Percentiles rank a stretch among this genome's conserved stretches.
Evolutionary conservation across 257 asterid species (phyloP).

Genomic region (Capsicum chinense): DNA sequence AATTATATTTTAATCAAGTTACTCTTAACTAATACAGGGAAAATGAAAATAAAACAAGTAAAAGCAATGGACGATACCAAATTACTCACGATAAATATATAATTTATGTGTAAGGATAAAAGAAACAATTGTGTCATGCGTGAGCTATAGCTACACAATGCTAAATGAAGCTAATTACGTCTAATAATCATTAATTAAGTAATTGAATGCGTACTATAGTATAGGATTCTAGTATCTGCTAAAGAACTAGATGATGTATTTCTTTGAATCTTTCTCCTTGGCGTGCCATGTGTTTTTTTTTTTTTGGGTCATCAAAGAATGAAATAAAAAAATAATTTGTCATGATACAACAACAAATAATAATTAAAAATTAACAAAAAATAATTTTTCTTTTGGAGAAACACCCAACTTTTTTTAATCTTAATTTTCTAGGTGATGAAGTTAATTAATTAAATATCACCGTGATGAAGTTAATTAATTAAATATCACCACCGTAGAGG

Average conservation of each 20-base stretch:
- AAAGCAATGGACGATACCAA: background rate
- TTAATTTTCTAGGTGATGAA: background rate
- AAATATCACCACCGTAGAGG: background rate
- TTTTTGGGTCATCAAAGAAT: background rate
- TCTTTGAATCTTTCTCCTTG: slow-evolving; percentile 14
- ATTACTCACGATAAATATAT: background rate
- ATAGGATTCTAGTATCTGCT: background rate
- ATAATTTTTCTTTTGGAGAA: background rate
- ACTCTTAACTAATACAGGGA: too few relatives aligned
- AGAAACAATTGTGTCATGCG: slow-evolving; percentile 10
- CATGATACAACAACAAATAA: too few relatives aligned
- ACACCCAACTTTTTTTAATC: background rate
- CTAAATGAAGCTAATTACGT: background rate
- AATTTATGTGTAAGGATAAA: background rate
- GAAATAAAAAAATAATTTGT: background rate
- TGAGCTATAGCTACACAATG: background rate
- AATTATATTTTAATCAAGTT: background rate
- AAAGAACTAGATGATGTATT: background rate
- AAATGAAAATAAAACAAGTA: background rate
- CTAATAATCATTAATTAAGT: background rate
- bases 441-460: too few relatives aligned
- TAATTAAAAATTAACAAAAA: background rate
- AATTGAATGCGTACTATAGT: background rate
- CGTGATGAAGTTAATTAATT: background rate
- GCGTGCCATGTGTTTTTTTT: background rate